Base-by-base conservation (phyloP, 2,329 filamentous ascomycete species). In the Talaromyces sp. region DNA sequence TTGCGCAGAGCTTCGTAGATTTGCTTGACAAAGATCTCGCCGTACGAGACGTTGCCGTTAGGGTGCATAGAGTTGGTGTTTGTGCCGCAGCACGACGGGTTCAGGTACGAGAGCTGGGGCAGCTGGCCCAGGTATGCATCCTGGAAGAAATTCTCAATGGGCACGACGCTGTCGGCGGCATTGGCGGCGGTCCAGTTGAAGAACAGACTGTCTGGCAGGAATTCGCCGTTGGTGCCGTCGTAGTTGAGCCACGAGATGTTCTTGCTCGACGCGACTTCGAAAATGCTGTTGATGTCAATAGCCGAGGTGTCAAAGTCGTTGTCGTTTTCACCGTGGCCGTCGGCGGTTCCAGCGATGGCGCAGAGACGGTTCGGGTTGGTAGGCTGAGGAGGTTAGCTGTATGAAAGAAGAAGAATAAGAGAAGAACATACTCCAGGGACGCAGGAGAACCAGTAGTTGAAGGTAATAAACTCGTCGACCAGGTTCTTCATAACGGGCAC, bases 371-470 rank as follows among this genome's bases (percentile, higher is more conserved):
- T 80, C 24, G 77, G 78, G 66, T 79, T 71, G 38, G 77, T 79
- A 8, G 76, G 77, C 75, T 77, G 56, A 10, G 7, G 9, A 24
- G 24, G 53, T 61, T 62, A 66, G 59, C 7, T 19, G 8, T 54
- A 17, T 29, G 24, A 21, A 53, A 41, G 24, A 46, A 41, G 19
- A 53, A 14, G 21, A n/a, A 29, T n/a, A n/a, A 17, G 19, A 24
- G 32, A 26, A 41, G n/a, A 21, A 74, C 75, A 67, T 69, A 78
- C 76, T 5, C 77, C 77, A 2, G 75, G 74, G 19, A 78, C 65
- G 58, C 73, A 74, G 41, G 75, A 77, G 67, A 77, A 73, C 78
- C 77, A 80, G 68, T 76, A 71, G 70, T 80, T 78, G 58, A 80
- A 79, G 11, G 74, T 75, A 13, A 72, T 66, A 59, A 73, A 80